Evolutionary conservation across 129 eudicot species (phyloP), one percentile per base, ranked within the genome.

Genomic region (Erigeron canadensis): DNA sequence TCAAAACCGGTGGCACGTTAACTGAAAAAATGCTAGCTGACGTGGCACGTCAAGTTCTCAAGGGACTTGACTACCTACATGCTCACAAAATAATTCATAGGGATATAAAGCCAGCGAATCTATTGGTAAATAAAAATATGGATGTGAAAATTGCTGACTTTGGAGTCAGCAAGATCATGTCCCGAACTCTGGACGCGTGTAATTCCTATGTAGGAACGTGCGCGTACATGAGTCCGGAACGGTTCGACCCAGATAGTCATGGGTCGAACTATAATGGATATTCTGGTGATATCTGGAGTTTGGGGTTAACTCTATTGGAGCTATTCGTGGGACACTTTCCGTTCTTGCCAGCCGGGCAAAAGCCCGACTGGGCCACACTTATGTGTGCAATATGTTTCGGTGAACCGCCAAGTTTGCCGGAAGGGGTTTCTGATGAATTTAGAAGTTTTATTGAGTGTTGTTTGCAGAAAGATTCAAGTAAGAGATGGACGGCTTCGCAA

Each of bases 361-460:
- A 87, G 51, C 93, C 96, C 7, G 96, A 91, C 67, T 88, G 97
- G 96, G 96, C 96, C n/a, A 82, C 93, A 9, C 78, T 91, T 7
- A 91, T 91, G 97, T 91, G 97, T 5, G 96, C 89, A 11, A 91
- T 91, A 23, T 91, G 97, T 70, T 91, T 91, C 19, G 97, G 97
- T 1, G 94, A 88, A 15, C 81, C 97, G 37, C 97, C 97, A 48
- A 69, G 77, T 16, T 68, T 91, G 84, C 94, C 97, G 16, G 89
- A 82, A 10, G 82, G 83, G 6, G 80, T 75, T 19, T 86, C 96
- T 11, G 80, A 46, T 3, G 83, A 81, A 19, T 88, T 91, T 57
- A 79, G 86, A 71, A 81, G 83, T 53, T 91, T 91, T 10, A 75
- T 91, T 0, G 84, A 74, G 72, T 91, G 96, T 72, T 91, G 97